Conservation (phyloP, 208 protist species). For the Vickermania ingenoplastis region DNA sequence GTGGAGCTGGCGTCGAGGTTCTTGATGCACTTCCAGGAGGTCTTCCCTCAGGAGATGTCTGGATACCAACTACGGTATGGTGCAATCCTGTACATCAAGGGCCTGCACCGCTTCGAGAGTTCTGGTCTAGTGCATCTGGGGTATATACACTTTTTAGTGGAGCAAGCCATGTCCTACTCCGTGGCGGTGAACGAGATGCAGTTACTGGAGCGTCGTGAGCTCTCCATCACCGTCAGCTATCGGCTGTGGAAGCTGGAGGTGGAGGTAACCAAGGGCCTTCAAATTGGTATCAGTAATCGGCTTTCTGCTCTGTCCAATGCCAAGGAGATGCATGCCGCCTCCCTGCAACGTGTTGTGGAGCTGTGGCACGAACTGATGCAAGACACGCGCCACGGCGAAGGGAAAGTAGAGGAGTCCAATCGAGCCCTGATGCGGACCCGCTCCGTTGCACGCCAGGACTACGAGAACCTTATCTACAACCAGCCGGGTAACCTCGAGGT, state of each 20-base stretch:
- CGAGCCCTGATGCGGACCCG: slow-evolving; percentile 1
- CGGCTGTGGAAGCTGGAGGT: slow-evolving; percentile 1
- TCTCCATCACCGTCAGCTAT: slow-evolving; percentile 7
- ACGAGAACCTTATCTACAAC: slow-evolving; percentile 2
- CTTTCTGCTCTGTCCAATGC: slow-evolving; percentile 10
- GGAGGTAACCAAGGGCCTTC: slow-evolving; percentile 8
- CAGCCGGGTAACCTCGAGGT: slow-evolving; percentile 10
- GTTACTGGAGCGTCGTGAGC: neutral
- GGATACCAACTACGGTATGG: slow-evolving; percentile 11
- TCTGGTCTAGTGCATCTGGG: neutral
- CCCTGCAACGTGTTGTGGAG: slow-evolving; percentile 7
- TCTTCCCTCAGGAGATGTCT: slow-evolving; percentile 1
- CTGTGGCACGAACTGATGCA: slow-evolving; percentile 18
- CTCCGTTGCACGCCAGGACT: neutral
- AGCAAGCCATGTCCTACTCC: neutral
- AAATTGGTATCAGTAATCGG: slow-evolving; percentile 10
- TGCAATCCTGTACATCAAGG: slow-evolving; percentile 17
- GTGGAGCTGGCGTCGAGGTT: slow-evolving; percentile 17
- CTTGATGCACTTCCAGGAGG: slow-evolving; percentile 3
- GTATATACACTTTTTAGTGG: slow-evolving; percentile 10
- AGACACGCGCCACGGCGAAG: neutral
- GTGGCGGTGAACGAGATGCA: slow-evolving; percentile 2
- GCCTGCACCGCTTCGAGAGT: slow-evolving; percentile 9
- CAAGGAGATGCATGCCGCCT: slow-evolving; percentile 10
- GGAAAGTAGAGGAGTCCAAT: slow-evolving; percentile 1